Conservation (phyloP, 768 basidiomycete genomes). For the Lyophyllum shimeji region DNA sequence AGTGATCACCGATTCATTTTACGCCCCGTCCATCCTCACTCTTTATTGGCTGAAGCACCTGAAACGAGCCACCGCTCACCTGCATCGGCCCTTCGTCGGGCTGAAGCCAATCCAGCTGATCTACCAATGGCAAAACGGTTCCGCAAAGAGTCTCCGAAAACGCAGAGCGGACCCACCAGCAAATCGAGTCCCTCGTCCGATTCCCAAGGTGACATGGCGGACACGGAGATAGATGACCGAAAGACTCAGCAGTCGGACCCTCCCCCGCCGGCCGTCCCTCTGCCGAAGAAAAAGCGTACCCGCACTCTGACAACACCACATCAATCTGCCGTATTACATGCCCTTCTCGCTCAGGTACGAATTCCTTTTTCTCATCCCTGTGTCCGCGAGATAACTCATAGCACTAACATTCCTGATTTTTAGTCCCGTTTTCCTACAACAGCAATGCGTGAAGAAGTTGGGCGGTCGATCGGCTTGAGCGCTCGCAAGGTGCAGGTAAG, state of each 20-base stretch:
- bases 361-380: conserved; percentile 11
- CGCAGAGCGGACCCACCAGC: conserved; percentile 19
- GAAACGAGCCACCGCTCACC: conserved; percentile 22
- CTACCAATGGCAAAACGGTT: conserved; percentile 45
- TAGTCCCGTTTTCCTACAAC: conserved; percentile 91
- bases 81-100: conserved; percentile 22
- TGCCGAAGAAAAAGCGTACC: conserved; percentile 81
- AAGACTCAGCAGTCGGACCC: conserved; percentile 41
- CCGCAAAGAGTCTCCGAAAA: conserved; percentile 33
- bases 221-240: conserved; percentile 54
- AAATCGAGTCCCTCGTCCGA: conserved; percentile 45
- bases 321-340: conserved; percentile 85
- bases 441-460: conserved; percentile 84
- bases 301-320: conserved; percentile 84
- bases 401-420: conserved; percentile 9
- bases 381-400: not conserved
- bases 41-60: conserved; percentile 22
- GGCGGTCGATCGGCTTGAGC: conserved; percentile 83
- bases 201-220: conserved; percentile 58
- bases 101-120: conserved; percentile 27
- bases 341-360: conserved; percentile 79
- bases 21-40: conserved; percentile 26
- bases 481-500: conserved; percentile 88
- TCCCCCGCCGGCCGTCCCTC: conserved; percentile 34
- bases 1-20: conserved; percentile 23